Conservation (phyloP, 2,329 filamentous ascomycete genomes). For the Penicillium sp. region DNA sequence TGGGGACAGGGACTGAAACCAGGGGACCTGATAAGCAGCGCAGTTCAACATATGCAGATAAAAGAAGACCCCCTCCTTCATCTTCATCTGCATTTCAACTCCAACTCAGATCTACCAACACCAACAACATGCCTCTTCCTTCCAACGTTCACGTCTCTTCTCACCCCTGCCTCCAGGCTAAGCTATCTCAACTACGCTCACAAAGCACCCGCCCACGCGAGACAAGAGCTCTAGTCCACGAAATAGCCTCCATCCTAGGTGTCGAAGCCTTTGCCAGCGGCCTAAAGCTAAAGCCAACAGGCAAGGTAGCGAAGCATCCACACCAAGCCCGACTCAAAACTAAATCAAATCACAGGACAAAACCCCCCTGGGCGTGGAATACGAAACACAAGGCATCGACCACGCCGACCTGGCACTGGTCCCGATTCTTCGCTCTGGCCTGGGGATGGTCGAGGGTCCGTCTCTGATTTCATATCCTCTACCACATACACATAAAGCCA, state of each 20-base stretch:
- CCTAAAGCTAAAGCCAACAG: conserved; percentile 54
- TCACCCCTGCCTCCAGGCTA: conserved; percentile 81
- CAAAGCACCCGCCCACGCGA: conserved; percentile 65
- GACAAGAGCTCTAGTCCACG: conserved; percentile 75
- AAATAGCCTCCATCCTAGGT: conserved; percentile 76
- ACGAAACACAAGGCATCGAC: conserved; percentile 60
- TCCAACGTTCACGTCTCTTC: conserved; percentile 67
- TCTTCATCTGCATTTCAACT: neutral
- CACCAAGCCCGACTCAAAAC: neutral
- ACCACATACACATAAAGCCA: neutral
- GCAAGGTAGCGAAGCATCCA: conserved; percentile 51
- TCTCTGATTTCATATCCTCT: neutral
- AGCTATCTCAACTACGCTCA: conserved; percentile 84
- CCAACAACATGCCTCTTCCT: conserved; percentile 39
- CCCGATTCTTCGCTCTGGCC: conserved; percentile 85
- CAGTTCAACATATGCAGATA: conserved; percentile 7
- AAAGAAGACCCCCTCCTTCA: conserved; percentile 2
- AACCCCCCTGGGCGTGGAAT: conserved; percentile 74
- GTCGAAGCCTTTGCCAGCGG: conserved; percentile 71
- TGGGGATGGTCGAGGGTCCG: conserved; percentile 82
- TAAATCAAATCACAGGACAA: conserved; percentile 53
- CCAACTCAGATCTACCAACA: conserved; percentile 2
- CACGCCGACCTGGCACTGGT: conserved; percentile 72
- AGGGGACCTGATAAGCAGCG: neutral
- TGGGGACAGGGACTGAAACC: neutral